Base-by-base conservation (phyloP, 108 stramenopile genomes). In the Cyclotella sp. region DNA sequence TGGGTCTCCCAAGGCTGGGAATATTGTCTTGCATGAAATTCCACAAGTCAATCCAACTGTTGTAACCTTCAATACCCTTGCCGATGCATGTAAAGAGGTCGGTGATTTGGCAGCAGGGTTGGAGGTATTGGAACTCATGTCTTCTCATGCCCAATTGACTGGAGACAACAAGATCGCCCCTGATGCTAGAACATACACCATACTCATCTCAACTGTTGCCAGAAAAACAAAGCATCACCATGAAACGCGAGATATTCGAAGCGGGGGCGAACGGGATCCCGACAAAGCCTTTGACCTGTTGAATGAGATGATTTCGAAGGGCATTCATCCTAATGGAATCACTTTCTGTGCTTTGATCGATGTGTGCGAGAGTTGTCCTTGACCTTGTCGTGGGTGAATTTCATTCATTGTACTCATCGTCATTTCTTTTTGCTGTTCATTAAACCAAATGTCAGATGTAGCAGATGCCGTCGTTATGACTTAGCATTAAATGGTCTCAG, bases 281-380 rank as follows among this genome's bases (percentile, higher is more conserved):
- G 84, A 83, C 14, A 51, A 85, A 68, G 95, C 95, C 1, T 96
- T 96, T 77, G 69, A 68, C 2, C 67, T 93, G 27, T 74, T 96
- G 9, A 45, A 88, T 41, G 85, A 92, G 75, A 96, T 96, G 95
- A 73, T 69, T 53, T 49, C 42, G 8, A 75, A 79, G 21, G 65
- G 75, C 0, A 87, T 96, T 28, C 78, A 63, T 13, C 95, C 95
- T 14, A 96, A 92, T 76, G 92, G 93, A 5, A 88, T 91, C 78
- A 94, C 95, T 19, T 96, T 92, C 68, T 87, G 87, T 59, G 93
- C 95, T 26, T 59, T 96, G 67, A 96, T 96, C 70, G 93, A 93
- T 72, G 95, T 84, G 22, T 72, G 44, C 45, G 71, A 51, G 9
- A n/a, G 12, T 12, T 66, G 6, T 1, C 29, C 19, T 47, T 66